Evolutionary conservation across 495 filamentous ascomycete genomes (phyloP).

Genomic region (Penicillium odoratum): DNA sequence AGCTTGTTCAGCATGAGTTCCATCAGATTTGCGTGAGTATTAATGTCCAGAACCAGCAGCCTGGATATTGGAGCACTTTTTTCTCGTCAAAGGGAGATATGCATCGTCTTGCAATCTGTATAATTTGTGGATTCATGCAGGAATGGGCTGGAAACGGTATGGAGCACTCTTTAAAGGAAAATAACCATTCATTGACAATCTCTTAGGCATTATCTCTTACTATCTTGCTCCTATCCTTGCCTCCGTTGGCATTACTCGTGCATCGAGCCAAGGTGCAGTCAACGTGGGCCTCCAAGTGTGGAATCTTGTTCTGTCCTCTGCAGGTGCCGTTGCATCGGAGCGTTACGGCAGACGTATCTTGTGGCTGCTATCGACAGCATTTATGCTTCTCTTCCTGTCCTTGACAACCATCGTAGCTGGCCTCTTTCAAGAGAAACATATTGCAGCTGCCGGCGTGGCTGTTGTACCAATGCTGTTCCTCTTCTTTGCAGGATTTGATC

Average conservation of each 20-base stretch:
- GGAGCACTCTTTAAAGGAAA: not conserved
- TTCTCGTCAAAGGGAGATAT: slow-evolving; percentile 67
- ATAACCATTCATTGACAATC: not conserved
- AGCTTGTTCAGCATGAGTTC: slow-evolving; percentile 35
- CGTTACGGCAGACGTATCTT: slow-evolving; percentile 56
- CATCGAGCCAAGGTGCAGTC: slow-evolving; percentile 43
- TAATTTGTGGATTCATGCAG: slow-evolving; percentile 56
- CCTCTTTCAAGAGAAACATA: slow-evolving; percentile 49
- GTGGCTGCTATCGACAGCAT: slow-evolving; percentile 54
- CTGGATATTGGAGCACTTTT: slow-evolving; percentile 44
- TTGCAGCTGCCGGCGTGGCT: slow-evolving; percentile 47
- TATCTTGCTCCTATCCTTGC: slow-evolving; percentile 56
- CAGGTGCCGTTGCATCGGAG: slow-evolving; percentile 57
- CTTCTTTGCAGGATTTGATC: slow-evolving; percentile 56
- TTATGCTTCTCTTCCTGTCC: slow-evolving; percentile 57
- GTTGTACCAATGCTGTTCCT: slow-evolving; percentile 63
- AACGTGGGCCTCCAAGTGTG: slow-evolving; percentile 28
- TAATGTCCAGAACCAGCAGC: slow-evolving; percentile 35
- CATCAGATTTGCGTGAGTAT: slow-evolving; percentile 48
- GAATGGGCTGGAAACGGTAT: slow-evolving; percentile 70
- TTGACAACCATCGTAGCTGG: slow-evolving; percentile 56
- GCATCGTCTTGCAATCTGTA: slow-evolving; percentile 56
- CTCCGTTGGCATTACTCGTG: slow-evolving; percentile 52
- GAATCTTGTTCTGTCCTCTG: slow-evolving; percentile 31
- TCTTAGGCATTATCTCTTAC: slow-evolving; percentile 56